A percentile compares a stretch with the other conserved stretches of the same genome.
Evolutionary conservation across 202 grass and related monocot species (phyloP).

Genomic region (Carex sylvatica): DNA sequence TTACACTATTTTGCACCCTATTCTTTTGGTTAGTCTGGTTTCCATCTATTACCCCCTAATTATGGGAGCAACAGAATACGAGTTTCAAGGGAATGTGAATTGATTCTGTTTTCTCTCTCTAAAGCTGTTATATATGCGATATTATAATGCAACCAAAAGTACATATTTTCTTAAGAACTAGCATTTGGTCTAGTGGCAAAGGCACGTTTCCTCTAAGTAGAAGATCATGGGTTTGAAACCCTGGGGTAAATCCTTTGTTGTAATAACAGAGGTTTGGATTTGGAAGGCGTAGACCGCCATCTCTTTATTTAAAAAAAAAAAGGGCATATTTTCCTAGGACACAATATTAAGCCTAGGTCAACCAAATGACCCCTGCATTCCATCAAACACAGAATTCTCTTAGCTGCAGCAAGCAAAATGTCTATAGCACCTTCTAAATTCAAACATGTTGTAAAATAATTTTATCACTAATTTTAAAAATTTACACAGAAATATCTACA

Average conservation of each 20-base stretch:
- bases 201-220: no score
- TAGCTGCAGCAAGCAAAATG: not conserved
- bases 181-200: no score
- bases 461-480: not conserved
- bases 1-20: not conserved
- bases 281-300: no score
- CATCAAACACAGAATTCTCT: not conserved
- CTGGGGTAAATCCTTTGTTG: no score
- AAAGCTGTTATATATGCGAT: not conserved
- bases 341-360: not conserved
- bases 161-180: not conserved
- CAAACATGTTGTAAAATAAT: not conserved
- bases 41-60: not conserved
- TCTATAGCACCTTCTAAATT: not conserved
- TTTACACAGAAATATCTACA: no score
- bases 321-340: no score
- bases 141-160: not conserved
- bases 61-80: not conserved
- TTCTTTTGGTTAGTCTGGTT: not conserved
- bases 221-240: no score
- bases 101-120: not conserved
- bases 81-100: not conserved
- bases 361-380: not conserved
- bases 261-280: no score
- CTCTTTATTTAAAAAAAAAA: no score